These are phyloP conservation scores for Diaporthe vexans DNA, from an alignment of 2,329 filamentous ascomycete genomes.

Conservation along the genomic window DNA sequence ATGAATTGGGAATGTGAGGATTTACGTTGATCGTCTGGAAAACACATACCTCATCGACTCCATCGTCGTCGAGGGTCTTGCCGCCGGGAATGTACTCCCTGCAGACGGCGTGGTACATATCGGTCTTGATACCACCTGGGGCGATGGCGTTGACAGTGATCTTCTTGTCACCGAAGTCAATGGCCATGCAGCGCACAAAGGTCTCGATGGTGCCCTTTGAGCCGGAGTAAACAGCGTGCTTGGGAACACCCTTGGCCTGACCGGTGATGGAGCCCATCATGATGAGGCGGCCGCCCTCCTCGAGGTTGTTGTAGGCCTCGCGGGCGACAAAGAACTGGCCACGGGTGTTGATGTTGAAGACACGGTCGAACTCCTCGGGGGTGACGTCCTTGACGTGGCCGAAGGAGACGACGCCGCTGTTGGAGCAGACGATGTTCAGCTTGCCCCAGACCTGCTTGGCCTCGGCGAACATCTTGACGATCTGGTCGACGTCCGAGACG, in stretches of 20 bases:
- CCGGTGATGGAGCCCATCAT: conserved; percentile 81
- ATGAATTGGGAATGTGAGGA: not conserved
- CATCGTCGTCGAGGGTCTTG: conserved; percentile 67
- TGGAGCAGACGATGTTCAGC: conserved; percentile 79
- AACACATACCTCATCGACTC: conserved; percentile 64
- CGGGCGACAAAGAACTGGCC: conserved; percentile 82
- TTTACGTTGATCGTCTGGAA: not conserved
- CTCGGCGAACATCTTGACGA: conserved; percentile 72
- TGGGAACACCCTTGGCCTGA: conserved; percentile 76
- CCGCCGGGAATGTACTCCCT: conserved; percentile 73
- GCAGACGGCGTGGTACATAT: conserved; percentile 76
- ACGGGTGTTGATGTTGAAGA: conserved; percentile 77
- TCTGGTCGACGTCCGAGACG: conserved; percentile 74
- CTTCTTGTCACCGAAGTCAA: conserved; percentile 74
- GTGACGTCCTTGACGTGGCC: conserved; percentile 77
- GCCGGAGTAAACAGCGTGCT: conserved; percentile 81
- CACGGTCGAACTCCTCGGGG: conserved; percentile 79
- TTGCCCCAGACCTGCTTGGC: conserved; percentile 75
- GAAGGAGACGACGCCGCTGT: conserved; percentile 78
- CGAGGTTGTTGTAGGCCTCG: conserved; percentile 78
- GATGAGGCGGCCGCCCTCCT: conserved; percentile 78
- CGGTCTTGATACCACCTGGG: conserved; percentile 74
- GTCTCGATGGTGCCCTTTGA: conserved; percentile 84
- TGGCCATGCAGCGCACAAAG: conserved; percentile 81
- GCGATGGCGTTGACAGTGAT: conserved; percentile 76